These are phyloP conservation scores for Diaporthe sp. DNA, from an alignment of 2,329 filamentous ascomycete genomes.

Conservation along the genomic window DNA sequence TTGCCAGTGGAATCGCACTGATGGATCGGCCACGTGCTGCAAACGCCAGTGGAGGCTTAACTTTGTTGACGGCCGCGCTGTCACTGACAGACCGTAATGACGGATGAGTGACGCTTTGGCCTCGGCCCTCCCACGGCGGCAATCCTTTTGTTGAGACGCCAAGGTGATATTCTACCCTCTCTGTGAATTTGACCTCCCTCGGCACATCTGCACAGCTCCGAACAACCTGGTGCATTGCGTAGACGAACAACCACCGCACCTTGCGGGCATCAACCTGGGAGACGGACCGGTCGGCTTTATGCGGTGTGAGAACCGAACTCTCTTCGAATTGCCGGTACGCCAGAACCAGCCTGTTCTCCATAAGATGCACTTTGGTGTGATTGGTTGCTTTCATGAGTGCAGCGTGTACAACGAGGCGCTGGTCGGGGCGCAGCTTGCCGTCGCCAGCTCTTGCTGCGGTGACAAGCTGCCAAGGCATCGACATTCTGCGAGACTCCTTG, in stretches of 20 bases:
- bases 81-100: neutral
- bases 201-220: conserved; percentile 74
- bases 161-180: conserved; percentile 70
- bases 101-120: neutral
- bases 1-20: conserved; percentile 28
- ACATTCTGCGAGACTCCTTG: conserved; percentile 41
- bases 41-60: conserved; percentile 50
- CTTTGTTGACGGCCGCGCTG: neutral
- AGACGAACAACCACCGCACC: conserved; percentile 83
- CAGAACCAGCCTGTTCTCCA: conserved; percentile 71
- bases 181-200: conserved; percentile 70
- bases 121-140: conserved; percentile 61
- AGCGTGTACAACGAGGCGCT: conserved; percentile 64
- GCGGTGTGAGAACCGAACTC: conserved; percentile 62
- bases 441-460: conserved; percentile 33
- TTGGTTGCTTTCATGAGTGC: conserved; percentile 68
- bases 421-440: conserved; percentile 62
- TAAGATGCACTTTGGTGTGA: conserved; percentile 51
- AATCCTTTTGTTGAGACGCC: conserved; percentile 58
- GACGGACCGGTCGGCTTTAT: conserved; percentile 68
- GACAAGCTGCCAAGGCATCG: conserved; percentile 57
- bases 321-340: conserved; percentile 81
- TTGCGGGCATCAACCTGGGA: conserved; percentile 78
- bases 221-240: conserved; percentile 80
- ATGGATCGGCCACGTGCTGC: conserved; percentile 43